These are phyloP conservation scores for Suhomyces emberorum DNA, from an alignment of 805 yeast genomes.

Conservation along the genomic window DNA sequence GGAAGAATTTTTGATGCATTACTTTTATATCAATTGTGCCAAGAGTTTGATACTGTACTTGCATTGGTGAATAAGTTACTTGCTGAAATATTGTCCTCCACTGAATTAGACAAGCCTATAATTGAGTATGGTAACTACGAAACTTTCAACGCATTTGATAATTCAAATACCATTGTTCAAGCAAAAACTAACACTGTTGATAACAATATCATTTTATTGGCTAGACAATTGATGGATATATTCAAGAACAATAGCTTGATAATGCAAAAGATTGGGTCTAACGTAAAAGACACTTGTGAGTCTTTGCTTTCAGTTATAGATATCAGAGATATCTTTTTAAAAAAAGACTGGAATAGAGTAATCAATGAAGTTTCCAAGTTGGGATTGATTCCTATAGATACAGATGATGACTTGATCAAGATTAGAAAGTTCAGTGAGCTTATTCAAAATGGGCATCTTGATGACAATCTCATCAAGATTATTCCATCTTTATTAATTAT, in stretches of 20 bases:
- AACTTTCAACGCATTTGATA: slow-evolving; percentile 22
- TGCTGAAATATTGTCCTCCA: slow-evolving; percentile 71
- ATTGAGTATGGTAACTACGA: slow-evolving; percentile 40
- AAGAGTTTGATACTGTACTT: slow-evolving; percentile 81
- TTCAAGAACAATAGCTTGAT: slow-evolving; percentile 59
- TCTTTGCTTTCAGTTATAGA: slow-evolving; percentile 63
- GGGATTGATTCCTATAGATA: slow-evolving; percentile 60
- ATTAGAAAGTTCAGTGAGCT: slow-evolving; percentile 65
- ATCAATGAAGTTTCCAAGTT: slow-evolving; percentile 54
- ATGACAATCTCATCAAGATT: slow-evolving; percentile 72
- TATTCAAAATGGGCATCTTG: slow-evolving; percentile 54
- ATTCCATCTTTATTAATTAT: slow-evolving; percentile 78
- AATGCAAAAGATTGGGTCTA: slow-evolving; percentile 49
- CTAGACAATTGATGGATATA: slow-evolving; percentile 42
- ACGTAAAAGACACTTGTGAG: slow-evolving; percentile 62
- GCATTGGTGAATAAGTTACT: slow-evolving; percentile 68
- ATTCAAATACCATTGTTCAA: slow-evolving; percentile 22
- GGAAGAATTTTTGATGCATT: slow-evolving; percentile 86
- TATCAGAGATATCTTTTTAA: slow-evolving; percentile 58
- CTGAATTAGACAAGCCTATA: slow-evolving; percentile 63
- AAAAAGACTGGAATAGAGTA: slow-evolving; percentile 56
- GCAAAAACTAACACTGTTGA: slow-evolving; percentile 35
- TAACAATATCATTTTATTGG: slow-evolving; percentile 45
- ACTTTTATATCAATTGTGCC: slow-evolving; percentile 80
- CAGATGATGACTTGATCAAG: slow-evolving; percentile 47